These are phyloP conservation scores for Paecilomyces variotii DNA, from an alignment of 2,329 filamentous ascomycete species.

Conservation along the genomic window DNA sequence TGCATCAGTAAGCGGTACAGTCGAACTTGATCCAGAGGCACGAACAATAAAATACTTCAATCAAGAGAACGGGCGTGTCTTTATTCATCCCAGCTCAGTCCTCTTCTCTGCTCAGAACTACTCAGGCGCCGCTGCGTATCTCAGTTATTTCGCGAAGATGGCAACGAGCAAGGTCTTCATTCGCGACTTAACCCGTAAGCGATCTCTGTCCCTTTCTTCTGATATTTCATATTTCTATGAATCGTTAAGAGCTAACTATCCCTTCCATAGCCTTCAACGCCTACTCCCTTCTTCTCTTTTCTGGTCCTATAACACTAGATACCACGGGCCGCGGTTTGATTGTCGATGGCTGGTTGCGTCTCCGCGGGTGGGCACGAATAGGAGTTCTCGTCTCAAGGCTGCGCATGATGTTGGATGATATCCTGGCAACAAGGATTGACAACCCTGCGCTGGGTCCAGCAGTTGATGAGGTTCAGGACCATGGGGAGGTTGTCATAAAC, in stretches of 20 bases:
- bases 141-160: conserved; percentile 89
- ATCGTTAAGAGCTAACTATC: conserved; percentile 1
- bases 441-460: conserved; percentile 55
- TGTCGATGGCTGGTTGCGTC: conserved; percentile 80
- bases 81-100: conserved; percentile 83
- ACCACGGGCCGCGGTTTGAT: conserved; percentile 78
- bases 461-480: conserved; percentile 17
- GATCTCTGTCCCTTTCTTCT: not conserved
- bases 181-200: conserved; percentile 77
- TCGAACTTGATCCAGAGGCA: conserved; percentile 89
- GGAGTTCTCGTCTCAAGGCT: conserved; percentile 80
- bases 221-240: conserved; percentile 1
- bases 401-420: conserved; percentile 75
- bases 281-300: conserved; percentile 81
- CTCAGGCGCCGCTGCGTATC: conserved; percentile 63
- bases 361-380: conserved; percentile 90
- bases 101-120: conserved; percentile 78
- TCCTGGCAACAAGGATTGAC: conserved; percentile 74
- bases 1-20: conserved; percentile 74
- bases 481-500: conserved; percentile 52
- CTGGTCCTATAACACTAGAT: conserved; percentile 75
- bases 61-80: conserved; percentile 76
- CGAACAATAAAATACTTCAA: conserved; percentile 88
- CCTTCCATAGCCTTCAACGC: conserved; percentile 61
- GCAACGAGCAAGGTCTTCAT: conserved; percentile 88